These are phyloP conservation scores for Nemania sp. DNA, from an alignment of 2,329 filamentous ascomycete genomes.

Conservation along the genomic window DNA sequence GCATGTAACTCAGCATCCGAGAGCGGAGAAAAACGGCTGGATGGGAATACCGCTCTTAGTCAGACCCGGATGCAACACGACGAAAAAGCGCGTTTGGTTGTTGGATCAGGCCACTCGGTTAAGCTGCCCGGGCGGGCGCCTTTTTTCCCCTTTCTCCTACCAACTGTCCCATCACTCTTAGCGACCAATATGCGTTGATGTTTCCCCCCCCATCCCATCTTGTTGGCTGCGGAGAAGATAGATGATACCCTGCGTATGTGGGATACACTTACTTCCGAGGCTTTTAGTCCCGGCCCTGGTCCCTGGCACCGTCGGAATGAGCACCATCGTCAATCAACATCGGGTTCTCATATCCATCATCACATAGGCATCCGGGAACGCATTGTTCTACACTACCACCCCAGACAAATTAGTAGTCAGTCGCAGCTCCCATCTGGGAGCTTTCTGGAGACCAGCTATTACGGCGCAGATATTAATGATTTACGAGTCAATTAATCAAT, in stretches of 20 bases:
- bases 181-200: not conserved
- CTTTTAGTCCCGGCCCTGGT: too few relatives aligned
- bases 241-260: not conserved
- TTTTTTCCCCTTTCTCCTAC: not conserved
- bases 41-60: slow-evolving; percentile 24
- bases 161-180: not conserved
- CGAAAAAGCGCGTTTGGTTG: not conserved
- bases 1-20: slow-evolving; percentile 6
- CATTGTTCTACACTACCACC: too few relatives aligned
- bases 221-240: not conserved
- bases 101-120: slow-evolving; percentile 12
- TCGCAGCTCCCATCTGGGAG: too few relatives aligned
- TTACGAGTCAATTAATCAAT: too few relatives aligned
- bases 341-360: too few relatives aligned
- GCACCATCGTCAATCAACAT: too few relatives aligned
- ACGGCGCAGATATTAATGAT: too few relatives aligned
- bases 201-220: not conserved
- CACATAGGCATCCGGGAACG: too few relatives aligned
- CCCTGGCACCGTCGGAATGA: too few relatives aligned
- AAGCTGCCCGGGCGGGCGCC: not conserved
- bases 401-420: too few relatives aligned
- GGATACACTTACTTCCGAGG: too few relatives aligned
- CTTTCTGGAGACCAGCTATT: too few relatives aligned
- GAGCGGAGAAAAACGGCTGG: slow-evolving; percentile 2
- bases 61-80: slow-evolving; percentile 27